phyloP scores from a whole-genome alignment of 352 stramenopile species.

The Phytophthora syringae region DNA sequence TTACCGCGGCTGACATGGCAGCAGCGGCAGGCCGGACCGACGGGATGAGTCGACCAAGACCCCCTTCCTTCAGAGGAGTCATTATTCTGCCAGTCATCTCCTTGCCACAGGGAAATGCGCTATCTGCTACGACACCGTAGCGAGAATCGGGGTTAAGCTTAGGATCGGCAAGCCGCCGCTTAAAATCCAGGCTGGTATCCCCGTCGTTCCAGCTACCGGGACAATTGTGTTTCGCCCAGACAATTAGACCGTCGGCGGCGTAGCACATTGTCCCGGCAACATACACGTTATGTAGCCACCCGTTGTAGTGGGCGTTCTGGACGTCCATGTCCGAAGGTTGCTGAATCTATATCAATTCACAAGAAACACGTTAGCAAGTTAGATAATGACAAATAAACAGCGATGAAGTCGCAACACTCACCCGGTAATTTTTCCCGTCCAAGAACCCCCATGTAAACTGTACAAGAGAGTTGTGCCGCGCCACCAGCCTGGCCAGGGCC shows the following conservation, averaged over 20 bases:
- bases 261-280: conserved; percentile 24
- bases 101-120: too few species aligned
- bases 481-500: too few species aligned
- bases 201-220: conserved; percentile 22
- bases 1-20: neutral
- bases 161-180: too few species aligned
- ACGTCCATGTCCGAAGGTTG: neutral
- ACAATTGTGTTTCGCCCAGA: conserved; percentile 22
- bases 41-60: neutral
- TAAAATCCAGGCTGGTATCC: neutral
- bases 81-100: too few species aligned
- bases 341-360: neutral
- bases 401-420: neutral
- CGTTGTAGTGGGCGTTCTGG: conserved; percentile 14
- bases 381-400: neutral
- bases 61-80: too few species aligned
- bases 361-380: too few species aligned
- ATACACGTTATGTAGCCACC: conserved; percentile 5
- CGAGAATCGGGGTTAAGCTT: too few species aligned
- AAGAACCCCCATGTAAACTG: conserved; percentile 3
- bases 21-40: neutral
- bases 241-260: conserved; percentile 14
- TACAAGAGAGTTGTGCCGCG: neutral
- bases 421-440: neutral
- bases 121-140: too few species aligned